A percentile compares a stretch with the other conserved stretches of the same genome.
Conservation (phyloP, 148 eudicot genomes). For the Hydrangea macrophylla region DNA sequence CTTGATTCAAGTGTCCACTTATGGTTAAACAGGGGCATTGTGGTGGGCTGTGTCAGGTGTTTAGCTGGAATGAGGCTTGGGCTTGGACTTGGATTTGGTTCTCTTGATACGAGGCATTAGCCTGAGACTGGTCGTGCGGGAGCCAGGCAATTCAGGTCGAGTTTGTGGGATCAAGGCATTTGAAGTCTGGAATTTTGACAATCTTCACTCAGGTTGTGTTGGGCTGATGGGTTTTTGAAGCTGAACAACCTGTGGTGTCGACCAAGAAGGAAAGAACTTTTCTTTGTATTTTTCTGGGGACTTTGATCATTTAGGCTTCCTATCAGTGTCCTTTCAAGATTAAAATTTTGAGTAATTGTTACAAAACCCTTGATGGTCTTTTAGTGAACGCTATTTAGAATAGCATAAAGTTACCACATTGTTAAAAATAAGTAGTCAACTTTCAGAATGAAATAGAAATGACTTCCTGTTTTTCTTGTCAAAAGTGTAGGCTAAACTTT, state of each 20-base stretch:
- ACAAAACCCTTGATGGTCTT: neutral
- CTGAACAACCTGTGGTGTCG: slow-evolving; percentile 15
- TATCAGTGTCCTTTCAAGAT: slow-evolving; percentile 3
- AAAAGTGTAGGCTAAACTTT: too few species aligned
- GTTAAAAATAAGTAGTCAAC: neutral
- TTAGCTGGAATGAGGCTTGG: slow-evolving; percentile 15
- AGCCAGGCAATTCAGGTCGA: slow-evolving; percentile 21
- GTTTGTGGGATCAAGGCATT: slow-evolving; percentile 16
- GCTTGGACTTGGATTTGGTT: too few species aligned
- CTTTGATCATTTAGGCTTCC: neutral
- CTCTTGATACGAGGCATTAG: slow-evolving; percentile 19
- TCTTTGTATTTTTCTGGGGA: neutral
- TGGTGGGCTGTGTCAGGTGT: slow-evolving; percentile 28
- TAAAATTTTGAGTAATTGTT: neutral
- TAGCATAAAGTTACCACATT: neutral
- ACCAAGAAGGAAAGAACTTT: slow-evolving; percentile 4
- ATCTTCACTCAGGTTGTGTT: slow-evolving; percentile 14
- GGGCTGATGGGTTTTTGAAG: slow-evolving; percentile 15
- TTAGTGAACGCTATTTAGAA: neutral
- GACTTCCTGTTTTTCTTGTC: too few species aligned
- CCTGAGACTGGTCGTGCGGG: slow-evolving; percentile 42
- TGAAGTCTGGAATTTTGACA: neutral
- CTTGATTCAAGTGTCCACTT: slow-evolving; percentile 25
- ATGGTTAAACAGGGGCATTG: slow-evolving; percentile 28
- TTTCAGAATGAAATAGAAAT: neutral